Evolutionary conservation across 768 basidiomycete species (phyloP).

Genomic region (Brasilioporus rufonigricans): DNA sequence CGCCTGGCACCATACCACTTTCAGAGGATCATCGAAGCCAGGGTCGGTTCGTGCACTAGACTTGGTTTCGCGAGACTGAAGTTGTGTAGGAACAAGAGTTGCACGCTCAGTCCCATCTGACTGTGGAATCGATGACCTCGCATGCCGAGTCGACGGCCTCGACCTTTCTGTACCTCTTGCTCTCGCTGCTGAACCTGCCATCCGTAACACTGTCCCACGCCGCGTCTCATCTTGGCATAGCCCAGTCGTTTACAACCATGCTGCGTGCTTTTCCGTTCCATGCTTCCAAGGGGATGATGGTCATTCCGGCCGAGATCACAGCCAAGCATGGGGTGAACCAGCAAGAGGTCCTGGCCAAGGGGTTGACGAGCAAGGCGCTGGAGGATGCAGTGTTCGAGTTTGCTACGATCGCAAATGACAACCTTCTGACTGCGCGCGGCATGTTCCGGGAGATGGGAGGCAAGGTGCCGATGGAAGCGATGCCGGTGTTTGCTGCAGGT

Average conservation of each 20-base stretch:
- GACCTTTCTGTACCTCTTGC: slow-evolving; percentile 71
- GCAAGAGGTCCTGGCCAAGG: slow-evolving; percentile 71
- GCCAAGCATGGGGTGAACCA: slow-evolving; percentile 75
- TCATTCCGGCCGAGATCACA: slow-evolving; percentile 81
- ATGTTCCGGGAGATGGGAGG: slow-evolving; percentile 58
- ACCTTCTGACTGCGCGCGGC: slow-evolving; percentile 69
- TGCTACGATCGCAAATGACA: slow-evolving; percentile 78
- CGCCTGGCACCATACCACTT: slow-evolving; percentile 72
- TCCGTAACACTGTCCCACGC: slow-evolving; percentile 66
- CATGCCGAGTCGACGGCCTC: slow-evolving; percentile 82
- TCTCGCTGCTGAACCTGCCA: slow-evolving; percentile 61
- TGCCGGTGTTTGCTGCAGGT: slow-evolving; percentile 71
- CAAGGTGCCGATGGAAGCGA: slow-evolving; percentile 53
- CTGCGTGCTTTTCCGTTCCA: slow-evolving; percentile 79
- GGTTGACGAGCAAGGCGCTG: slow-evolving; percentile 52
- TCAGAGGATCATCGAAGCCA: slow-evolving; percentile 79
- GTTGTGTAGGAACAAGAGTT: slow-evolving; percentile 60
- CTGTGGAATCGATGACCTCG: slow-evolving; percentile 61
- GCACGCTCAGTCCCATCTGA: slow-evolving; percentile 60
- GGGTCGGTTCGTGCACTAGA: slow-evolving; percentile 46
- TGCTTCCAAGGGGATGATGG: slow-evolving; percentile 63
- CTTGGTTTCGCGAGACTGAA: slow-evolving; percentile 20
- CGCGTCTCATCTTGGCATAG: slow-evolving; percentile 76
- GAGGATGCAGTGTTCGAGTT: slow-evolving; percentile 82
- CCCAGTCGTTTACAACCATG: slow-evolving; percentile 68